Evolutionary conservation across 495 filamentous ascomycete species (phyloP).

Genomic region (Glonium stellatum): DNA sequence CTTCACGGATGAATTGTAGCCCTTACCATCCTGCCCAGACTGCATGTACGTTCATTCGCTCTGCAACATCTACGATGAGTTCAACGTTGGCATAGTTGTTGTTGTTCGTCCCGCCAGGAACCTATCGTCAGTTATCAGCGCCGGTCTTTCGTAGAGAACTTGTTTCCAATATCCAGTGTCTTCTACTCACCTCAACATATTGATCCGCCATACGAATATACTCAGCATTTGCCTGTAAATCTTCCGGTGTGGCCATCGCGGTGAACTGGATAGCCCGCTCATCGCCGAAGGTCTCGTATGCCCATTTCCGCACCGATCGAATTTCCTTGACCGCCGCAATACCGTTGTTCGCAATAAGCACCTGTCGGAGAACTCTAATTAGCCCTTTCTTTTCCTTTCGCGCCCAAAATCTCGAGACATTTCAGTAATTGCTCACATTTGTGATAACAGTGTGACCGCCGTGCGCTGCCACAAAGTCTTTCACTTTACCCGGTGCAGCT

Average conservation of each 20-base stretch:
- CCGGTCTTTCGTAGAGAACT: constrained; percentile 1
- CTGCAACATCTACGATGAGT: constrained; percentile 97
- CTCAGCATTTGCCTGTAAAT: constrained; percentile 94
- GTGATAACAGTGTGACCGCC: constrained; percentile 97
- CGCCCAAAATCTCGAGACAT: background rate
- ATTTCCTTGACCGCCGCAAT: constrained; percentile 99
- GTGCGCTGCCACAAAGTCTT: constrained; percentile 85
- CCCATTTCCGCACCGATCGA: constrained; percentile 97
- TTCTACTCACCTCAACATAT: constrained; percentile 76
- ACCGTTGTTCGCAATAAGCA: constrained; percentile 99
- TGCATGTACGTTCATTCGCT: constrained; percentile 95
- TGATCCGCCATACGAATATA: constrained; percentile 99
- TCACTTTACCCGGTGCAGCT: constrained; percentile 71
- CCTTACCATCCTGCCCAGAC: constrained; percentile 97
- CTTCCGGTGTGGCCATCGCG: constrained; percentile 99
- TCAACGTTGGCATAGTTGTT: constrained; percentile 99
- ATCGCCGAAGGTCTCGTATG: constrained; percentile 98
- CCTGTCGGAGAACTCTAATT: constrained; percentile 46
- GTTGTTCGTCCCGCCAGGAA: constrained; percentile 98
- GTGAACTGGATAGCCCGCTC: constrained; percentile 98
- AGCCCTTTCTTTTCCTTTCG: background rate
- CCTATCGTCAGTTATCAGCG: constrained; percentile 34
- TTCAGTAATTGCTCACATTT: constrained; percentile 56
- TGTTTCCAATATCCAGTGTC: background rate
- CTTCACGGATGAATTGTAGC: constrained; percentile 2